Conservation (phyloP, 2,329 filamentous ascomycete species). For the Alternaria panax region DNA sequence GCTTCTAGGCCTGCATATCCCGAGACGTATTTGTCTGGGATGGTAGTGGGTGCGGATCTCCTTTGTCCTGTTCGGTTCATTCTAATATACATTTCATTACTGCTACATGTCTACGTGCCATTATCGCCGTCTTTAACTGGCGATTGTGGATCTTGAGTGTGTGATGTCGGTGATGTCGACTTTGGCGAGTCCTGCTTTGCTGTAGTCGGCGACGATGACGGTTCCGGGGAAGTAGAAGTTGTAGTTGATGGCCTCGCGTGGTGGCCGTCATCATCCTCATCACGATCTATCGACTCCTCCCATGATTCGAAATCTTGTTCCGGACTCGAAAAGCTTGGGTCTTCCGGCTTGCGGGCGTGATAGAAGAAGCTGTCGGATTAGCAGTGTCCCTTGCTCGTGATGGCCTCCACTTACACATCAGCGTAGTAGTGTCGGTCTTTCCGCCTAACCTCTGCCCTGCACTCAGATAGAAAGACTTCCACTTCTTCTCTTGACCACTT, state of each 20-base stretch:
- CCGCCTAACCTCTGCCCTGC: constrained; percentile 35
- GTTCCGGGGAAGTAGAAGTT: not conserved
- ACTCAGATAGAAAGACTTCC: constrained; percentile 38
- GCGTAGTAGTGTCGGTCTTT: constrained; percentile 39
- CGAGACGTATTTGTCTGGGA: no score
- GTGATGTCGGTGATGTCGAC: not conserved
- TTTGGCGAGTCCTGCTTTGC: not conserved
- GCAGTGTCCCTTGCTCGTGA: not conserved
- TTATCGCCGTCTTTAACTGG: not conserved
- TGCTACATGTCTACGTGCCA: not conserved
- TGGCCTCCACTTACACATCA: constrained; percentile 28
- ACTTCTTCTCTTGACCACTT: constrained; percentile 39
- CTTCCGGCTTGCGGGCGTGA: constrained; percentile 32
- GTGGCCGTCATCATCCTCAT: constrained; percentile 24
- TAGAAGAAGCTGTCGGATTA: constrained; percentile 34
- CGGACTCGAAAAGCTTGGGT: not conserved
- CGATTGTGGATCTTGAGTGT: not conserved
- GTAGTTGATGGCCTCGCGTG: not conserved
- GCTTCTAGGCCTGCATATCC: not conserved
- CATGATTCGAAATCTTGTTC: constrained; percentile 26
- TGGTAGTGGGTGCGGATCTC: no score
- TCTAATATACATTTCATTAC: not conserved
- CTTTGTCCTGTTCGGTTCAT: not conserved
- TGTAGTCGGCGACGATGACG: not conserved
- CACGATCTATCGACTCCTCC: constrained; percentile 32